phyloP scores from a whole-genome alignment of 148 eudicot species.

The Rhododendron ferrugineum region DNA sequence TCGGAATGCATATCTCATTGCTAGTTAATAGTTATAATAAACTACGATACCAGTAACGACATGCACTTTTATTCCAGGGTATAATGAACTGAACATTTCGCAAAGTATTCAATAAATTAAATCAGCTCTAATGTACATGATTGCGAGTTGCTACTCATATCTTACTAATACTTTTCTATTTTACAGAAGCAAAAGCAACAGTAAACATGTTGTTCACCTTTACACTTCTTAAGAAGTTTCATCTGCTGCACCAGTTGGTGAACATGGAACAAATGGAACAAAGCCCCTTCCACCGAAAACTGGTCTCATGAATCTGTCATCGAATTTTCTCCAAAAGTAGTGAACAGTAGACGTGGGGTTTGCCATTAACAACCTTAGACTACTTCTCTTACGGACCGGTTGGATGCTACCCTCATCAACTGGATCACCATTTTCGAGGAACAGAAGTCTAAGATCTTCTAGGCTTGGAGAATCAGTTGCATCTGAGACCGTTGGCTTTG shows the following conservation, averaged over 20 bases:
- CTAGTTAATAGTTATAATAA: not conserved
- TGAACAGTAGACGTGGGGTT: slow-evolving; percentile 64
- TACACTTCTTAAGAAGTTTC: not conserved
- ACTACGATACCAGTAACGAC: not conserved
- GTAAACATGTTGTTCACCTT: not conserved
- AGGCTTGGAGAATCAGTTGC: slow-evolving; percentile 48
- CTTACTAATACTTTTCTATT: not conserved
- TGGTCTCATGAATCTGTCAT: slow-evolving; percentile 87
- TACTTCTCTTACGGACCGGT: slow-evolving; percentile 16
- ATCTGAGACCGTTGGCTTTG: slow-evolving; percentile 29
- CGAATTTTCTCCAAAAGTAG: slow-evolving; percentile 86
- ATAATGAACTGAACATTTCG: not conserved
- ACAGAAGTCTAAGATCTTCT: slow-evolving; percentile 40
- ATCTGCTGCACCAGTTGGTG: slow-evolving; percentile 61
- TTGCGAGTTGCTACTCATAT: not conserved
- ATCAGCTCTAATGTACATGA: not conserved
- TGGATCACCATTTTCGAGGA: slow-evolving; percentile 31
- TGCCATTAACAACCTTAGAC: slow-evolving; percentile 51
- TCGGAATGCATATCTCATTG: not conserved
- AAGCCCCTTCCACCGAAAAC: slow-evolving; percentile 97
- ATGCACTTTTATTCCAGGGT: not conserved
- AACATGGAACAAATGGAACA: slow-evolving; percentile 67
- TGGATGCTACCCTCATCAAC: slow-evolving; percentile 14
- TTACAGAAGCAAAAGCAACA: not conserved
- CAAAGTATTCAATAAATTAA: not conserved